Evolutionary conservation across 306 rosid genomes (phyloP).

Genomic region (Cucumis cinereus): DNA sequence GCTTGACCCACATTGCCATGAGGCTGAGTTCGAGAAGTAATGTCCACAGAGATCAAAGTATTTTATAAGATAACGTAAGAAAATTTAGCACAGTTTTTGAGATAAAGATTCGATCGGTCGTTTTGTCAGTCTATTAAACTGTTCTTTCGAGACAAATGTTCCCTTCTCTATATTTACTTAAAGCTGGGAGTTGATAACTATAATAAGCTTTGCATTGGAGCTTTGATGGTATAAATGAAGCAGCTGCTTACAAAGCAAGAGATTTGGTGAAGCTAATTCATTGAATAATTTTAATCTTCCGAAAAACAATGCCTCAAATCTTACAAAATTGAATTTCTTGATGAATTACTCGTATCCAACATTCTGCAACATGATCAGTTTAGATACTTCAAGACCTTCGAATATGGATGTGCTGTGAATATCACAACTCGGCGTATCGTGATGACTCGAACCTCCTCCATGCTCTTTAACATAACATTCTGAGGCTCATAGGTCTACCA

Average conservation of each 20-base stretch:
- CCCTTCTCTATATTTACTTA: neutral
- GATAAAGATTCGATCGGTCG: neutral
- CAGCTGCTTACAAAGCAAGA: neutral
- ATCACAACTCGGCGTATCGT: neutral
- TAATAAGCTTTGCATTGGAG: neutral
- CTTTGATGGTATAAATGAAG: neutral
- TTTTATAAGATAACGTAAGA: neutral
- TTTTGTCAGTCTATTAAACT: neutral
- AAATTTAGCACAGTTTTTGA: neutral
- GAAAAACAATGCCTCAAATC: neutral
- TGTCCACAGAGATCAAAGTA: conserved; percentile 18
- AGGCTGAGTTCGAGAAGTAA: conserved; percentile 72
- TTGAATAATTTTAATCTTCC: neutral
- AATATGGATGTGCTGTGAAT: neutral
- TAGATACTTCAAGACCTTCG: neutral
- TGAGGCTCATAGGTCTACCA: neutral
- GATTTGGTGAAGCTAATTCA: neutral
- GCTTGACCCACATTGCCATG: conserved; percentile 95
- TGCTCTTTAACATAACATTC: neutral
- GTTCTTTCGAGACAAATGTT: neutral
- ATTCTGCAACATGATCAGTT: neutral
- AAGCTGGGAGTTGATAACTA: neutral
- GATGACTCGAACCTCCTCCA: neutral
- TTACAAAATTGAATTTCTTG: neutral
- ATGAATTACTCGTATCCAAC: neutral